phyloP scores from a whole-genome alignment of 2,329 filamentous ascomycete genomes.

The Trichoderma lentiforme region DNA sequence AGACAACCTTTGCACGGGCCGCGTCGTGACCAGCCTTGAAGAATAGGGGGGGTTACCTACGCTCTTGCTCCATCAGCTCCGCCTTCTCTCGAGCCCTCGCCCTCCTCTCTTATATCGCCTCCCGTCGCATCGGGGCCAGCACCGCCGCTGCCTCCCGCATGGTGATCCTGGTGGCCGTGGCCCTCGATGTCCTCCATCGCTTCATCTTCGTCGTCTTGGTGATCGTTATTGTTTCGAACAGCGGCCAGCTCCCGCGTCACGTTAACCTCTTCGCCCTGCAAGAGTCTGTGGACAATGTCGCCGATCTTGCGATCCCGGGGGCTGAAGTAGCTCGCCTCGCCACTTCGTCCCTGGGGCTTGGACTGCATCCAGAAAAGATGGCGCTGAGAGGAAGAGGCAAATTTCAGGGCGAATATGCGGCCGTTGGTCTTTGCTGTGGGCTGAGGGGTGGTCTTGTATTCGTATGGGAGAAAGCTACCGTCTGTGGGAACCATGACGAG shows the following conservation, averaged over 20 bases:
- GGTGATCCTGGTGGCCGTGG: constrained; percentile 54
- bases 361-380: constrained; percentile 97
- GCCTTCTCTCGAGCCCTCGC: constrained; percentile 81
- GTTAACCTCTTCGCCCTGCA: constrained; percentile 87
- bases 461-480: constrained; percentile 81
- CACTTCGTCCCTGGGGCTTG: constrained; percentile 69
- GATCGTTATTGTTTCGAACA: constrained; percentile 51
- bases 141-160: constrained; percentile 66
- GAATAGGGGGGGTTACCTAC: constrained; percentile 67
- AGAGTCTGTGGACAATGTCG: constrained; percentile 75
- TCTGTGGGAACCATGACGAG: constrained; percentile 92
- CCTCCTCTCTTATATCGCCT: constrained; percentile 87
- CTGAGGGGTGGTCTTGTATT: constrained; percentile 54
- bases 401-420: constrained; percentile 90
- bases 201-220: constrained; percentile 54
- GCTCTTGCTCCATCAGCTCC: constrained; percentile 97
- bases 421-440: constrained; percentile 70
- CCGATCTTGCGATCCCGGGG: constrained; percentile 82
- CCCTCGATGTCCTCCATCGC: constrained; percentile 63
- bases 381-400: constrained; percentile 84
- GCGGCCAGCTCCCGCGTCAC: constrained; percentile 68
- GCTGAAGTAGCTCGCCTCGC: constrained; percentile 75
- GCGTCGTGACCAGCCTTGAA: constrained; percentile 28
- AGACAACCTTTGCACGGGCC: constrained; percentile 24
- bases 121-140: constrained; percentile 85